Percentiles rank a stretch among this genome's conserved stretches.
Conservation (phyloP, 768 basidiomycete genomes). For the Hypholoma fasciculare region DNA sequence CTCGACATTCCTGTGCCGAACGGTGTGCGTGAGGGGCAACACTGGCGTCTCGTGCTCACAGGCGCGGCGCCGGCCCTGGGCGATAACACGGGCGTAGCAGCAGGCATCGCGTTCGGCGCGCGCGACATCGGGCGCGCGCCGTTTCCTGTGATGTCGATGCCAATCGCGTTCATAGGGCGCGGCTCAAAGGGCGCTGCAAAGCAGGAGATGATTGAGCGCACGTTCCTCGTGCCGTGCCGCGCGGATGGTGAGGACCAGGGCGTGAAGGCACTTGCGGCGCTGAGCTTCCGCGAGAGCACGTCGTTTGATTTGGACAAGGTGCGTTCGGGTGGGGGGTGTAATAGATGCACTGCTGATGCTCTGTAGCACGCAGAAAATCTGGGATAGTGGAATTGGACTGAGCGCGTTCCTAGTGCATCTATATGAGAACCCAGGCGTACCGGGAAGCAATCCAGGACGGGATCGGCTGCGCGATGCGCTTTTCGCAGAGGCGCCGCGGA, state of each 20-base stretch:
- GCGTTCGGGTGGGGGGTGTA: constrained; percentile 16
- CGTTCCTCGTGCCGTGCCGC: constrained; percentile 41
- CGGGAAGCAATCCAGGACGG: constrained; percentile 3
- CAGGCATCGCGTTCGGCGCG: constrained; percentile 42
- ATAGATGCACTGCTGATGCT: constrained; percentile 18
- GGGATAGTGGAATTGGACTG: constrained; percentile 91
- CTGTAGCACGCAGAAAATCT: constrained; percentile 76
- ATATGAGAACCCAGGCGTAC: constrained; percentile 17
- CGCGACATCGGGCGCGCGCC: constrained; percentile 42
- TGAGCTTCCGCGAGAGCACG: constrained; percentile 75
- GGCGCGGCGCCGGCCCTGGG: constrained; percentile 21
- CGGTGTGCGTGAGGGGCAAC: constrained; percentile 48
- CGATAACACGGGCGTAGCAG: constrained; percentile 15
- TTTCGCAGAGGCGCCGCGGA: constrained; percentile 37
- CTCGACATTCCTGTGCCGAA: constrained; percentile 67
- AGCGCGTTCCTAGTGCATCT: constrained; percentile 70
- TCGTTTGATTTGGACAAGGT: constrained; percentile 96
- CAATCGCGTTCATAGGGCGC: constrained; percentile 44
- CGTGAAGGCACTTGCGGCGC: constrained; percentile 8
- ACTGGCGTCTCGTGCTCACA: constrained; percentile 67
- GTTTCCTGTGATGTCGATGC: constrained; percentile 70
- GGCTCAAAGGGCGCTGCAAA: constrained; percentile 39
- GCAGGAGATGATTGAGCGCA: constrained; percentile 67
- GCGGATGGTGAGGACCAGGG: constrained; percentile 14
- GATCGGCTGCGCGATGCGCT: constrained; percentile 27